Conservation (phyloP, 1,284 basidiomycete genomes). For the Amylostereum areolatum region DNA sequence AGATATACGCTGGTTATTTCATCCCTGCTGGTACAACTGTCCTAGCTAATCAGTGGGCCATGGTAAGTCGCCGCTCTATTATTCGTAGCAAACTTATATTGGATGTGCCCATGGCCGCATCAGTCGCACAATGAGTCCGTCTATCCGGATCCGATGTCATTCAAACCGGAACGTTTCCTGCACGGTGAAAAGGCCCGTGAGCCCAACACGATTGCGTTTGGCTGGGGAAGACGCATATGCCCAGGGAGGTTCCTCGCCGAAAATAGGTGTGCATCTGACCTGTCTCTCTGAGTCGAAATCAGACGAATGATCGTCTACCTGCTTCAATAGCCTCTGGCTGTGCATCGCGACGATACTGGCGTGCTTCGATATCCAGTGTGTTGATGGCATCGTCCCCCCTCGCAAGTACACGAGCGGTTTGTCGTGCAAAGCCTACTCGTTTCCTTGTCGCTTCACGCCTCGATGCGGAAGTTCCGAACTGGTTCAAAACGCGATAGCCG, state of each 20-base stretch:
- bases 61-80: not conserved
- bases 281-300: not conserved
- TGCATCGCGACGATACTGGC: not conserved
- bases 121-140: slow-evolving; percentile 17
- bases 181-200: slow-evolving; percentile 1
- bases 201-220: slow-evolving; percentile 9
- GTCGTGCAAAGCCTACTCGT: no score
- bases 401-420: not conserved
- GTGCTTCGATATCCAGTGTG: not conserved
- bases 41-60: slow-evolving; percentile 4
- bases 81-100: not conserved
- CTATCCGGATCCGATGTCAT: slow-evolving; percentile 15
- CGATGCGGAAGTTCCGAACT: no score
- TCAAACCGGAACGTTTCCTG: slow-evolving; percentile 21
- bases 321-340: not conserved
- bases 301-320: no score
- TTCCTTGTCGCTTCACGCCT: no score
- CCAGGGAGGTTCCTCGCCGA: slow-evolving; percentile 16
- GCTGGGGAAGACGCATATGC: slow-evolving; percentile 18
- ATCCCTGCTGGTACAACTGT: slow-evolving; percentile 9
- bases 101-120: slow-evolving; percentile 14
- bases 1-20: slow-evolving; percentile 11
- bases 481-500: no score
- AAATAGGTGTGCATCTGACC: slow-evolving; percentile 3
- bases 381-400: not conserved